Evolutionary conservation across 2,329 filamentous ascomycete genomes (phyloP).

Genomic region (Epichloe scottii): DNA sequence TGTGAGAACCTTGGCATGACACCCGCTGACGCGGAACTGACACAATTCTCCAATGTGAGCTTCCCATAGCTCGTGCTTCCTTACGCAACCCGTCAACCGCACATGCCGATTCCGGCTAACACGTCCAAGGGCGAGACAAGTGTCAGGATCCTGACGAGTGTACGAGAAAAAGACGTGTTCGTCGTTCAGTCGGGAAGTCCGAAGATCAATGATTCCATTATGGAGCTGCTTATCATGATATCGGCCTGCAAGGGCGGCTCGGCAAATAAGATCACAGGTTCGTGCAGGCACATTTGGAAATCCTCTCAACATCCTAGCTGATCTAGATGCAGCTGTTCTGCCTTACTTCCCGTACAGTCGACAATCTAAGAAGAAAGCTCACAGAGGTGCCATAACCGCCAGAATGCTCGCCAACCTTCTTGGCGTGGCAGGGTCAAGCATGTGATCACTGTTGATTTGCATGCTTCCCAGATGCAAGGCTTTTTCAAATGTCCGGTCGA

Average conservation of each 20-base stretch:
- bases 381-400: constrained; percentile 89
- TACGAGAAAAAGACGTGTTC: constrained; percentile 97
- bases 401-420: constrained; percentile 95
- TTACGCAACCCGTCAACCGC: background rate
- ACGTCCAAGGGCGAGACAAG: constrained; percentile 50
- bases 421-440: constrained; percentile 91
- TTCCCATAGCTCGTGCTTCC: constrained; percentile 15
- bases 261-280: constrained; percentile 91
- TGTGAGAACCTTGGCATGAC: constrained; percentile 56
- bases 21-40: constrained; percentile 51
- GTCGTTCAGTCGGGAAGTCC: constrained; percentile 94
- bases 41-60: constrained; percentile 58
- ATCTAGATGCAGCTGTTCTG: constrained; percentile 52
- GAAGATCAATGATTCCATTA: constrained; percentile 96
- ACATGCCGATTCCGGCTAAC: constrained; percentile 10
- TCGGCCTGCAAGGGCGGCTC: constrained; percentile 97
- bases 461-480: constrained; percentile 97
- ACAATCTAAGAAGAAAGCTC: constrained; percentile 98
- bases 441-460: constrained; percentile 92
- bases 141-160: constrained; percentile 57
- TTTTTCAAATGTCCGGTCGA: constrained; percentile 98
- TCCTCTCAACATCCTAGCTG: background rate
- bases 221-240: constrained; percentile 99
- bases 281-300: constrained; percentile 16
- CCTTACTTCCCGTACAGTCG: constrained; percentile 98